A percentile compares a stretch with the other conserved stretches of the same genome.
Evolutionary conservation across 768 basidiomycete genomes (phyloP).

Genomic region (Epithele typhae): DNA sequence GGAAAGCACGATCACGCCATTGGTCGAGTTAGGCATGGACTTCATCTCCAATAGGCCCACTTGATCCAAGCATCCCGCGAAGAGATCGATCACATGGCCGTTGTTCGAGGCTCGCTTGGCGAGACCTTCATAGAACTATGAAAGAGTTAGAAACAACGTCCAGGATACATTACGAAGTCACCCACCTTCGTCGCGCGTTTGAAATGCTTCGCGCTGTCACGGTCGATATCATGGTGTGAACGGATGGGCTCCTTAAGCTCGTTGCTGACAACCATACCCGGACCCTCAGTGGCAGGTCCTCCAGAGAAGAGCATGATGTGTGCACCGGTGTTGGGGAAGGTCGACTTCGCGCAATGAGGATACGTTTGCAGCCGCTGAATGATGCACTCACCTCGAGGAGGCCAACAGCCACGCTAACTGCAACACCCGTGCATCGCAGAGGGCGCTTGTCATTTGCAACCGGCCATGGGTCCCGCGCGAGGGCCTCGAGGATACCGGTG

Average conservation of each 20-base stretch:
- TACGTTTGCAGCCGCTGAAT: too few relatives aligned
- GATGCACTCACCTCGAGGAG: constrained; percentile 65
- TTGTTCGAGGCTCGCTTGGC: constrained; percentile 92
- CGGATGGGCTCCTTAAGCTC: constrained; percentile 97
- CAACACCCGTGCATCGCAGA: constrained; percentile 92
- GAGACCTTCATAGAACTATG: constrained; percentile 90
- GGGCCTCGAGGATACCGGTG: constrained; percentile 84
- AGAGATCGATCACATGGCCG: constrained; percentile 92
- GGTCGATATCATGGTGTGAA: constrained; percentile 97
- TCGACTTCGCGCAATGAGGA: constrained; percentile 41
- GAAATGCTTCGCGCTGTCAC: constrained; percentile 95
- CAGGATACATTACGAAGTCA: background rate
- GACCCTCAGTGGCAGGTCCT: constrained; percentile 94
- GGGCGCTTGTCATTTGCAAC: constrained; percentile 93
- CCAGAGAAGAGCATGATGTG: constrained; percentile 96
- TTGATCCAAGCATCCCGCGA: constrained; percentile 97
- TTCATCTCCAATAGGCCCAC: constrained; percentile 98
- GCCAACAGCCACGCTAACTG: constrained; percentile 89
- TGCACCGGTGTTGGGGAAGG: constrained; percentile 94
- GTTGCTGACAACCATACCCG: constrained; percentile 93
- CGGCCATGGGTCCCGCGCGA: constrained; percentile 94
- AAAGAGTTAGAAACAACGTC: constrained; percentile 2
- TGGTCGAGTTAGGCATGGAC: constrained; percentile 90
- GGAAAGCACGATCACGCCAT: constrained; percentile 92
- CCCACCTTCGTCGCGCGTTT: constrained; percentile 92